Evolutionary conservation across 495 filamentous ascomycete species (phyloP).

Genomic region (Lophiotrema nucula): DNA sequence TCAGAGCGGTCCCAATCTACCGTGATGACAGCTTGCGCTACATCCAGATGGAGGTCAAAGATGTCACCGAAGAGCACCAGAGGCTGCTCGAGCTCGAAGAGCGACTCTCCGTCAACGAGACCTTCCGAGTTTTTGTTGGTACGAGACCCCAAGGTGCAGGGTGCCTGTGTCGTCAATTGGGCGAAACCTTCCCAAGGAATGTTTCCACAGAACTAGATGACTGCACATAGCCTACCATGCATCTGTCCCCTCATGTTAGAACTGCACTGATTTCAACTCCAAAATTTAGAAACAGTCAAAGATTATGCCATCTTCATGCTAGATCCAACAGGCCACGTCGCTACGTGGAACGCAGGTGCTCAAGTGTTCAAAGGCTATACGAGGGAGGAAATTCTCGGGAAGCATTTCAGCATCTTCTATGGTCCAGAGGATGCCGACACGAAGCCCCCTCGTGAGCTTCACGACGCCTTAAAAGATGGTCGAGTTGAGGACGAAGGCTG

Average conservation of each 20-base stretch:
- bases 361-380: constrained; percentile 60
- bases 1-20: constrained; percentile 26
- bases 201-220: no score
- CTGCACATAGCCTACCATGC: no score
- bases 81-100: constrained; percentile 36
- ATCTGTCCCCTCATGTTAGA: no score
- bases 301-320: constrained; percentile 70
- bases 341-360: constrained; percentile 63
- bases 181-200: no score
- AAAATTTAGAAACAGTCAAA: constrained; percentile 62
- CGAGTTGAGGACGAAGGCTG: constrained; percentile 65
- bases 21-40: constrained; percentile 14
- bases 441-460: constrained; percentile 58
- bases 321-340: constrained; percentile 56
- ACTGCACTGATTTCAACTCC: no score
- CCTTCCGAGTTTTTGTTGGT: constrained; percentile 61
- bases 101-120: constrained; percentile 54
- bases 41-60: constrained; percentile 22
- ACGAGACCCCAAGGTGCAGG: no score
- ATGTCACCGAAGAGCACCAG: constrained; percentile 23
- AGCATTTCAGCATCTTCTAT: constrained; percentile 65
- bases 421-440: constrained; percentile 52
- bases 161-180: no score
- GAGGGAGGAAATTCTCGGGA: constrained; percentile 56
- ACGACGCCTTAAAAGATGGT: constrained; percentile 58